Percentiles rank a stretch among this genome's conserved stretches.
phyloP scores from a whole-genome alignment of 495 filamentous ascomycete genomes.

The Cenococcum geophilum region DNA sequence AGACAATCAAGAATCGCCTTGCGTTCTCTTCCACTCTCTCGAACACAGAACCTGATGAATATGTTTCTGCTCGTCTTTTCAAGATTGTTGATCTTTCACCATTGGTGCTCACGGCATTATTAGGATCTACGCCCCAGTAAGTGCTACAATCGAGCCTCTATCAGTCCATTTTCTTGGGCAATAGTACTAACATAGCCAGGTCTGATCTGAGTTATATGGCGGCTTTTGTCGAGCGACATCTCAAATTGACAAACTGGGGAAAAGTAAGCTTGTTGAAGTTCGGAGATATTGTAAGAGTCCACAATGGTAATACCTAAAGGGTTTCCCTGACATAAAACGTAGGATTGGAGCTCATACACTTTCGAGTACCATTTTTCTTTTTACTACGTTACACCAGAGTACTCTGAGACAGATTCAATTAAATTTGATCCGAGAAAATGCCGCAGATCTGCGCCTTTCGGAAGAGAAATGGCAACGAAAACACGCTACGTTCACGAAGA shows the following conservation, averaged over 20 bases:
- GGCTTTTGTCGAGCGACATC: slow-evolving; percentile 6
- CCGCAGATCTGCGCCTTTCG: slow-evolving; percentile 12
- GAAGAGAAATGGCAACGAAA: background rate
- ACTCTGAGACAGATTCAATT: background rate
- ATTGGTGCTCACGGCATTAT: background rate
- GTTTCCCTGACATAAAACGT: background rate
- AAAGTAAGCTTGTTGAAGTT: background rate
- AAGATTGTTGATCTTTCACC: slow-evolving; percentile 2
- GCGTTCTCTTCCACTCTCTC: background rate
- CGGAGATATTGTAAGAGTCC: background rate
- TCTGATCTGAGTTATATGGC: slow-evolving; percentile 10
- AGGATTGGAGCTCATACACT: slow-evolving; percentile 10
- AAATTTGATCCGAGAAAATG: slow-evolving; percentile 2
- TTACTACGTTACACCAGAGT: slow-evolving; percentile 6
- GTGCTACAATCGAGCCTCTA: background rate
- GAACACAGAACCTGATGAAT: background rate
- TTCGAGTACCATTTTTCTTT: slow-evolving; percentile 16
- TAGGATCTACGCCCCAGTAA: slow-evolving; percentile 1
- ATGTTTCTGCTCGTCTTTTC: background rate
- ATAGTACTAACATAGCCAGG: background rate
- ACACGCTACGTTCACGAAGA: slow-evolving; percentile 10
- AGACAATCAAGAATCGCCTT: background rate
- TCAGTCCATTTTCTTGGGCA: background rate
- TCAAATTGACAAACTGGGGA: slow-evolving; percentile 7
- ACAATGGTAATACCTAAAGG: background rate